Base-by-base conservation (phyloP, 73 alveolate genomes). In the Paramecium caudatum region DNA sequence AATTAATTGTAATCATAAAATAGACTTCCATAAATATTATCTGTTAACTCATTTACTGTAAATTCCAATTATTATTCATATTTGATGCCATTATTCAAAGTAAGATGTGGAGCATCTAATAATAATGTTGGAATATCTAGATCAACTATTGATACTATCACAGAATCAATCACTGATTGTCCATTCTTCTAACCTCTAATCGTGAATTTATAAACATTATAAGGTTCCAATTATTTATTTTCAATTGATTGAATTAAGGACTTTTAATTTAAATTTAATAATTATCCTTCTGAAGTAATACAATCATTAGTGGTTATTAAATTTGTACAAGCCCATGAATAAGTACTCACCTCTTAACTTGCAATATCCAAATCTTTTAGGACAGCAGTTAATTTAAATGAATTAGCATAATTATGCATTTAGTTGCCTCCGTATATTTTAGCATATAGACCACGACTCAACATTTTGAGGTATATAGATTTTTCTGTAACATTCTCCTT, bases 361-460 rank as follows among this genome's bases (percentile, higher is more conserved):
- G n/a, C n/a, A 13, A 55, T 21, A 23, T 55, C 30, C 30, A 55
- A 23, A 21, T 55, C 43, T 27, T 55, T 55, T 55, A 55, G 46
- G 12, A 55, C 12, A 19, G 80, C 80, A 55, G 80, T 55, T 13
- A 55, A 27, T 27, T 55, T 55, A 55, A 55, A 55, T 4, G 80
- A 55, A 13, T 55, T 13, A 0, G 46, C 80, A 55, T 9, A 55
- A 55, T 21, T 55, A 55, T 21, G 80, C 10, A 55, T 55, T 55
- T 55, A 55, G 30, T 55, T 55, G 8, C 80, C 80, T 19, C 80
- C 80, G 2, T 23, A 55, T 4, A 55, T 55, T 55, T 55, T 55
- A 0, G 80, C 80, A 55, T 23, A 55, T 2, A 55, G 23, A 27
- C 80, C 80, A 55, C 46, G 80, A 13, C 23, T 3, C 0, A 55